Evolutionary conservation across 73 alveolate genomes (phyloP).

Genomic region (Paramecium sonneborni): DNA sequence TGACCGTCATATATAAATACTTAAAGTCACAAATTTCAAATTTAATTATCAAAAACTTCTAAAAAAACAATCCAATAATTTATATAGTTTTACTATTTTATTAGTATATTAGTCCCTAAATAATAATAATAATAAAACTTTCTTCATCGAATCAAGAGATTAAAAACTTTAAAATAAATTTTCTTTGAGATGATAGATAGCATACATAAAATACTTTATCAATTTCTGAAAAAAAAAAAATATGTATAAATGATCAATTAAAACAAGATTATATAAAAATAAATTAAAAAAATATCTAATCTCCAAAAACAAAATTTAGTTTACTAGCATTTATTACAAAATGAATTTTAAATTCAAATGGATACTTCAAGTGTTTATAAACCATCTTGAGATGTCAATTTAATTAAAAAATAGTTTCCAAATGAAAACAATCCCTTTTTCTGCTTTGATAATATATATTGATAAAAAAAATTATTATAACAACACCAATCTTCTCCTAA

Average conservation of each 20-base stretch:
- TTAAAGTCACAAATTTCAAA: not conserved
- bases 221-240: not conserved
- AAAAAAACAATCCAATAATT: not conserved
- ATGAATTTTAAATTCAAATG: not conserved
- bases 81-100: not conserved
- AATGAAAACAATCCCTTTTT: not conserved
- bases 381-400: not conserved
- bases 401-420: not conserved
- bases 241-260: not conserved
- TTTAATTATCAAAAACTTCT: not conserved
- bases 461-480: not conserved
- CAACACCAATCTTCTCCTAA: not conserved
- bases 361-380: constrained; percentile 5
- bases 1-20: not conserved
- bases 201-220: not conserved
- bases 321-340: not conserved
- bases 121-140: not conserved
- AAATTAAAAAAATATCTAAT: not conserved
- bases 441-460: not conserved
- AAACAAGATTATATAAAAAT: not conserved
- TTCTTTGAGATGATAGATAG: not conserved
- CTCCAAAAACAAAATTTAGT: not conserved
- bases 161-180: not conserved
- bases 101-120: not conserved
- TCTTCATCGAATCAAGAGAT: not conserved